These are phyloP conservation scores for Yueomyces sinensis DNA, from an alignment of 805 yeast species.

Conservation along the genomic window DNA sequence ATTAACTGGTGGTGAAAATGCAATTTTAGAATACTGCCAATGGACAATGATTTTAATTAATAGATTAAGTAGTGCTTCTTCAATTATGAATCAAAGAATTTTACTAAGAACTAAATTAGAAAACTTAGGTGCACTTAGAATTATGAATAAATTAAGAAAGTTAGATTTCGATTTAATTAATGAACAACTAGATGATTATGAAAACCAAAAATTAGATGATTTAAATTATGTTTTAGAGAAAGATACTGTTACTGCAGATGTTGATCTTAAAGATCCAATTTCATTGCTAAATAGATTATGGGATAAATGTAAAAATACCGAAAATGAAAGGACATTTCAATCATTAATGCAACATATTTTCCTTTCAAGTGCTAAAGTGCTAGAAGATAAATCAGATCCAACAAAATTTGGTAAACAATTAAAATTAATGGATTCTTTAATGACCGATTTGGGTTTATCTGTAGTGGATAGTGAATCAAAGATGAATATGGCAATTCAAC, in stretches of 20 bases:
- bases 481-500: conserved; percentile 69
- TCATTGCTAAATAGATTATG: conserved; percentile 44
- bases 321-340: conserved; percentile 34
- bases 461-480: conserved; percentile 43
- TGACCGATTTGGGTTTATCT: conserved; percentile 50
- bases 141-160: conserved; percentile 33
- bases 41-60: conserved; percentile 22
- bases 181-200: conserved; percentile 55
- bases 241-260: conserved; percentile 17
- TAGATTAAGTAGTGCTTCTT: conserved; percentile 18
- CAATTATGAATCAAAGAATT: conserved; percentile 20
- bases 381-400: conserved; percentile 15
- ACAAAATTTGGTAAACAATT: conserved; percentile 21
- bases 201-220: conserved; percentile 28
- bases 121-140: conserved; percentile 19
- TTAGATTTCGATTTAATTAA: conserved; percentile 50
- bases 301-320: conserved; percentile 40
- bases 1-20: conserved; percentile 29
- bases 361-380: conserved; percentile 17
- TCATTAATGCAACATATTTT: conserved; percentile 32
- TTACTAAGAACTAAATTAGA: conserved; percentile 21
- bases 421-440: conserved; percentile 56
- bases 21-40: conserved; percentile 22
- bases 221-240: conserved; percentile 18
- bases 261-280: conserved; percentile 47